Evolutionary conservation across 192 early-diverging fungal species (phyloP), one percentile per base, ranked within the genome.

Genomic region (Gaertneriomyces semiglobifer): DNA sequence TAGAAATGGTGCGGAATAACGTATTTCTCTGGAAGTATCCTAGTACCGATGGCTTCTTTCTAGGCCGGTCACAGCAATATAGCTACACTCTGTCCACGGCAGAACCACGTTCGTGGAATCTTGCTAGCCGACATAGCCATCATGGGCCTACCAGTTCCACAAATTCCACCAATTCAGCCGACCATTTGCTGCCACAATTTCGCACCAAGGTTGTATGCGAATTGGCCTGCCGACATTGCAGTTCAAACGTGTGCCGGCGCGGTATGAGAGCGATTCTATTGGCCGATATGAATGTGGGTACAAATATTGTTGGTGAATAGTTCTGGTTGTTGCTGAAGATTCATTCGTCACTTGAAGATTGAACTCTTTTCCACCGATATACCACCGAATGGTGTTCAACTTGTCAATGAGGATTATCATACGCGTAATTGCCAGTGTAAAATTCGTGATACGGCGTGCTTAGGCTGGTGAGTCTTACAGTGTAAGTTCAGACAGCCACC

Each of bases 231-330:
- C 71, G 77, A 20, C 84, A 88, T 70, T 92, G 90, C 75, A 63
- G 70, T 14, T 71, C 61, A 4, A 57, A 65, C 38, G 78, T 92
- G 2, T 92, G 90, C 53, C 72, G 76, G 45, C 67, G 91, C 20
- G 90, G 88, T 5, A 93, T 93, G 91, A 89, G 88, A 71, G 91
- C 91, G 0, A 90, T 93, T 56, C 69, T 93, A 38, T 69, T 93
- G 38, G 89, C 83, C 0, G 90, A 91, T 63, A 80, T 85, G n/a
- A 67, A 73, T 11, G 76, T 76, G 46, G 53, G 60, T 72, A 33
- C 25, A 33, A 2, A 11, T 16, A 55, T 45, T 52, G 18, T 69
- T 11, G 46, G 44, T 25, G 4, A 47, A 7, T 2, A 44, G n/a
- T 33, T 10, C n/a, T 61, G 60, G n/a, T 1, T 11, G 55, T 2